These are phyloP conservation scores for Aspergillus asperescens DNA, from an alignment of 495 filamentous ascomycete species.

Conservation along the genomic window DNA sequence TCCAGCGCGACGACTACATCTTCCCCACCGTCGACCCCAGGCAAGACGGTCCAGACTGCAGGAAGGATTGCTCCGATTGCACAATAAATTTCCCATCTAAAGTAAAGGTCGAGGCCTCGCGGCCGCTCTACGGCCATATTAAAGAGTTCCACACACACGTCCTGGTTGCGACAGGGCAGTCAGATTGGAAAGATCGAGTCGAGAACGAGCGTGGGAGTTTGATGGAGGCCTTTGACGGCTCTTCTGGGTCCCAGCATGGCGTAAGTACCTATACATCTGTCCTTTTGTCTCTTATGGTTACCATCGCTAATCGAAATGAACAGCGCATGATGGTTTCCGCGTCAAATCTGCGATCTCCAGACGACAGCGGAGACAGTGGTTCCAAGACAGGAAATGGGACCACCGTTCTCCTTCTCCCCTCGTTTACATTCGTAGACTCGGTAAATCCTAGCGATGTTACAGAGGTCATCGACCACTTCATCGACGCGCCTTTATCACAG, in stretches of 20 bases:
- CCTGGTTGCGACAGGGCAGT: slow-evolving; percentile 85
- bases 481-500: slow-evolving; percentile 63
- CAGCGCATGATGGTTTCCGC: slow-evolving; percentile 87
- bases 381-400: slow-evolving; percentile 52
- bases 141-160: slow-evolving; percentile 83
- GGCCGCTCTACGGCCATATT: slow-evolving; percentile 75
- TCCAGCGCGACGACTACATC: slow-evolving; percentile 27
- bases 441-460: slow-evolving; percentile 65
- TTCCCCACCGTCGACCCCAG: slow-evolving; percentile 56
- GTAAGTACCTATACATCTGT: slow-evolving; percentile 51
- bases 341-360: slow-evolving; percentile 71
- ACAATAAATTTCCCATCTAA: slow-evolving; percentile 66
- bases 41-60: slow-evolving; percentile 78
- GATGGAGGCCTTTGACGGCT: slow-evolving; percentile 74
- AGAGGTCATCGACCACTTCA: slow-evolving; percentile 59
- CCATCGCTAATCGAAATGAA: too few relatives aligned
- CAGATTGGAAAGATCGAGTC: slow-evolving; percentile 85
- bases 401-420: slow-evolving; percentile 76
- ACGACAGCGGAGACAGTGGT: slow-evolving; percentile 33
- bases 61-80: slow-evolving; percentile 79
- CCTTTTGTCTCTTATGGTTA: too few relatives aligned
- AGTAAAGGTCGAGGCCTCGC: slow-evolving; percentile 64
- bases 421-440: slow-evolving; percentile 77
- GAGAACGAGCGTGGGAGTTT: slow-evolving; percentile 81
- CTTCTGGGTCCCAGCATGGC: slow-evolving; percentile 62